A percentile compares a stretch with the other conserved stretches of the same genome.
phyloP scores from a whole-genome alignment of 805 yeast genomes.

The Kregervanrija delftensis region DNA sequence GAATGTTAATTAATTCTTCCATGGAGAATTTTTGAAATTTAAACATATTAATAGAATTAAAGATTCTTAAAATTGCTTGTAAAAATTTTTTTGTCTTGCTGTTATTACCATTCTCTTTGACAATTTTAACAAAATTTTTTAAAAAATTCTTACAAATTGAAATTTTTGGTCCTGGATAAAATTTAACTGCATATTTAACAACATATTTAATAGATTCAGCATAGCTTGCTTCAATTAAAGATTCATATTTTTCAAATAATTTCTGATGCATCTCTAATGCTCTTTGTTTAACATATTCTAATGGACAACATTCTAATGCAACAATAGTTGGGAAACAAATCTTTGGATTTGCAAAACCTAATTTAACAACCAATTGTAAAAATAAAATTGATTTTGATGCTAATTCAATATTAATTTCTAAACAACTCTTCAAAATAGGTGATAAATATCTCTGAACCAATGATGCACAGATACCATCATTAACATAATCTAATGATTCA shows the following conservation, averaged over 20 bases:
- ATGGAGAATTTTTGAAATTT: constrained; percentile 2
- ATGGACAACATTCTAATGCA: constrained; percentile 56
- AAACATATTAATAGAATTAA: constrained; percentile 19
- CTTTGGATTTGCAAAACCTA: constrained; percentile 75
- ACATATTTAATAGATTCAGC: constrained; percentile 57
- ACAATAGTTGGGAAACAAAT: constrained; percentile 60
- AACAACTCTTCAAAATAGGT: constrained; percentile 41
- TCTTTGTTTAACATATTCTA: constrained; percentile 33
- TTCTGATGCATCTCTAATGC: constrained; percentile 50
- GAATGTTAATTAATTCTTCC: constrained; percentile 9
- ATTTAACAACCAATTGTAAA: constrained; percentile 46
- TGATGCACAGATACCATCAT: constrained; percentile 71
- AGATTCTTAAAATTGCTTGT: constrained; percentile 25
- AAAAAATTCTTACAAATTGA: constrained; percentile 30
- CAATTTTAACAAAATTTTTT: constrained; percentile 33
- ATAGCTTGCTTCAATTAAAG: constrained; percentile 61
- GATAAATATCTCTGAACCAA: constrained; percentile 57
- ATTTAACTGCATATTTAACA: constrained; percentile 33
- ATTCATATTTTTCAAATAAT: constrained; percentile 60
- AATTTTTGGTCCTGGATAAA: constrained; percentile 17
- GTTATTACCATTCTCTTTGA: constrained; percentile 30
- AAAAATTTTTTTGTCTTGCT: constrained; percentile 37
- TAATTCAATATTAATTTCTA: constrained; percentile 38
- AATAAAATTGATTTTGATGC: constrained; percentile 42
- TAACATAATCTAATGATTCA: constrained; percentile 37